phyloP scores from a whole-genome alignment of 768 basidiomycete genomes.

The Suillus hirtellus region DNA sequence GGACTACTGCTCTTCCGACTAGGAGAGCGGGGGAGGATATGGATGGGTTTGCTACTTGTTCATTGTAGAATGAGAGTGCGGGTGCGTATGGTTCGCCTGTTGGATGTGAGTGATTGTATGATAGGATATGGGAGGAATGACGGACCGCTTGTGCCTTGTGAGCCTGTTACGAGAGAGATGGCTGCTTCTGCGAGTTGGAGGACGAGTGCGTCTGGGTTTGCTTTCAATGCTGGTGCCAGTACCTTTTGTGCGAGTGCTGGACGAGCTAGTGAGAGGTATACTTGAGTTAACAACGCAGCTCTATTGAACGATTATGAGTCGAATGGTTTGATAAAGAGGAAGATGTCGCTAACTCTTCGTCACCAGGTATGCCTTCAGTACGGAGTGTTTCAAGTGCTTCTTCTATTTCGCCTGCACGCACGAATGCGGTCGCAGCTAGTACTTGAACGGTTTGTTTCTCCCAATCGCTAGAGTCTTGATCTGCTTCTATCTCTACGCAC shows the following conservation, averaged over 20 bases:
- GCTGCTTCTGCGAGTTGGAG: conserved; percentile 88
- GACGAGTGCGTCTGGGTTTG: conserved; percentile 88
- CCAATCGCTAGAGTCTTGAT: conserved; percentile 60
- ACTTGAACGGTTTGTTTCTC: conserved; percentile 78
- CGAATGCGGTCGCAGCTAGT: conserved; percentile 85
- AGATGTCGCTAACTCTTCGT: conserved; percentile 74
- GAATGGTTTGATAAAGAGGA: conserved; percentile 1
- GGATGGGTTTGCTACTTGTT: conserved; percentile 81
- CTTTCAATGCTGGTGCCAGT: conserved; percentile 78
- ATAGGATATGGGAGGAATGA: neutral
- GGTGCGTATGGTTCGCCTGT: conserved; percentile 39
- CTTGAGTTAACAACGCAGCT: conserved; percentile 78
- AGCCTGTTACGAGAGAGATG: conserved; percentile 73
- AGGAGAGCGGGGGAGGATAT: conserved; percentile 72
- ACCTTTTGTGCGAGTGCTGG: conserved; percentile 85
- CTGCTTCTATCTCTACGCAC: conserved; percentile 83
- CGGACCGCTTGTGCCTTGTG: conserved; percentile 54
- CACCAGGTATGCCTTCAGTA: conserved; percentile 65
- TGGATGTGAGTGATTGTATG: neutral
- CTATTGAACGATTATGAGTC: conserved; percentile 39
- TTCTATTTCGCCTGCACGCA: conserved; percentile 80
- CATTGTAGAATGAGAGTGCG: conserved; percentile 68
- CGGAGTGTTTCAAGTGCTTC: conserved; percentile 90
- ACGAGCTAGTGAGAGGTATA: conserved; percentile 89
- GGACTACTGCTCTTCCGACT: conserved; percentile 76